Percentiles rank a stretch among this genome's conserved stretches.
Conservation (phyloP, 2,329 filamentous ascomycete genomes). For the Colletotrichum noveboracense region DNA sequence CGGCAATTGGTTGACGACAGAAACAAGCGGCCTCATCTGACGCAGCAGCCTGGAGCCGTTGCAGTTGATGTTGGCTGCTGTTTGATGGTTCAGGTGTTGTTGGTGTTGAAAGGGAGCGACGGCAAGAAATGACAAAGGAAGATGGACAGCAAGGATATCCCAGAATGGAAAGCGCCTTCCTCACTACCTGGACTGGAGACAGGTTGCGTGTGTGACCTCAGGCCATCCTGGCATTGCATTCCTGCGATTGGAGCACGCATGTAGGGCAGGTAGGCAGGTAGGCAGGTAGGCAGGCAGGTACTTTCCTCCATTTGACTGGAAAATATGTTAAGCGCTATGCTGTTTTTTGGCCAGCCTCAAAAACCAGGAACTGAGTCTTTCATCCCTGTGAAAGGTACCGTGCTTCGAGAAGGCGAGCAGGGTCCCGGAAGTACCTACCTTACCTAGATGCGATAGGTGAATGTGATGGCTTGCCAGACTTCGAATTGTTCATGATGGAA, state of each 20-base stretch:
- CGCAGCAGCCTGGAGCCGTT: neutral
- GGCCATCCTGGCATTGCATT: neutral
- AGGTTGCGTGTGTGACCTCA: neutral
- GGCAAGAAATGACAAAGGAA: neutral
- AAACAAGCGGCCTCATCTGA: neutral
- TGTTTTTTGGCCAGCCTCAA: neutral
- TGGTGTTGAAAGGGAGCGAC: neutral
- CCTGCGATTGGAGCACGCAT: neutral
- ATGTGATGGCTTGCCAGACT: neutral
- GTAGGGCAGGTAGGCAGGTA: neutral
- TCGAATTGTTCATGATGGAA: neutral
- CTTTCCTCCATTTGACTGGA: neutral
- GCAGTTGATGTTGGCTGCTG: neutral
- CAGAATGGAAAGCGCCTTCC: neutral
- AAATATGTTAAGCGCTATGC: neutral
- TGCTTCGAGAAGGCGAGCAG: neutral
- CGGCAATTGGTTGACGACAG: neutral
- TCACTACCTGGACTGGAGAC: neutral
- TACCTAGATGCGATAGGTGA: neutral
- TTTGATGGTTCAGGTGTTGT: neutral
- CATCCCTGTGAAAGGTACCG: neutral
- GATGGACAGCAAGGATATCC: neutral
- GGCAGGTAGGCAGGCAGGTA: neutral
- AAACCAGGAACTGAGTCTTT: neutral
- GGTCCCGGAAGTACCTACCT: neutral